phyloP scores from a whole-genome alignment of 202 grass and related monocot species.

The Carex sylvatica region DNA sequence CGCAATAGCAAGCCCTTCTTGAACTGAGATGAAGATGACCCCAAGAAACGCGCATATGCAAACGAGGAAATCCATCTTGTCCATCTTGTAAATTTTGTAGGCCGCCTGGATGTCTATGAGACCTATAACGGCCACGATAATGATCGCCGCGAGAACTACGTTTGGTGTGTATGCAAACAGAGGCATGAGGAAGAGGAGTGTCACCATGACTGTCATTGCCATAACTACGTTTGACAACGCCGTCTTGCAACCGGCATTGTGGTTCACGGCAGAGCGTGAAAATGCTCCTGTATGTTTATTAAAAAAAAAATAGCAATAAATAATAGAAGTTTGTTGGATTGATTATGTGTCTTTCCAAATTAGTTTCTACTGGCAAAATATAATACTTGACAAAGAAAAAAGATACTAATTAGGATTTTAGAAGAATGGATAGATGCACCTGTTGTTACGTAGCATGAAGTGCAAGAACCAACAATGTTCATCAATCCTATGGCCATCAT shows the following conservation, averaged over 20 bases:
- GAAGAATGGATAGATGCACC: constrained; percentile 26
- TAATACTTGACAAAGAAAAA: background rate
- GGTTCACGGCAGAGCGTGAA: constrained; percentile 90
- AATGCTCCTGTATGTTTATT: constrained; percentile 56
- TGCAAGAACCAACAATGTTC: constrained; percentile 95
- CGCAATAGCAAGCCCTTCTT: constrained; percentile 86
- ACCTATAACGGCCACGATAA: constrained; percentile 72
- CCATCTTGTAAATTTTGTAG: constrained; percentile 89
- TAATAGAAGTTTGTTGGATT: background rate
- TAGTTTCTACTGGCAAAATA: background rate
- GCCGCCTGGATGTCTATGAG: constrained; percentile 71
- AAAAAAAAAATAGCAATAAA: background rate
- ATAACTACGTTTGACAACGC: constrained; percentile 91
- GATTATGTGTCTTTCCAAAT: background rate
- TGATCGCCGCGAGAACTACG: constrained; percentile 85
- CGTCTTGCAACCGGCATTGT: constrained; percentile 93
- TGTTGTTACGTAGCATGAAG: constrained; percentile 94
- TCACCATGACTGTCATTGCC: constrained; percentile 87
- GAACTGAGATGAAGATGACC: constrained; percentile 89
- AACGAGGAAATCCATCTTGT: constrained; percentile 91
- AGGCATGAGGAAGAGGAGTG: constrained; percentile 84
- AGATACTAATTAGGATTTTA: background rate
- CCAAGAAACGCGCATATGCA: constrained; percentile 83
- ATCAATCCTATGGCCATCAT: constrained; percentile 99
- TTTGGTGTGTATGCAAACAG: constrained; percentile 86